Percentiles rank a stretch among this genome's conserved stretches.
Conservation (phyloP, 495 filamentous ascomycete species). For the Lineolata rhizophorae region DNA sequence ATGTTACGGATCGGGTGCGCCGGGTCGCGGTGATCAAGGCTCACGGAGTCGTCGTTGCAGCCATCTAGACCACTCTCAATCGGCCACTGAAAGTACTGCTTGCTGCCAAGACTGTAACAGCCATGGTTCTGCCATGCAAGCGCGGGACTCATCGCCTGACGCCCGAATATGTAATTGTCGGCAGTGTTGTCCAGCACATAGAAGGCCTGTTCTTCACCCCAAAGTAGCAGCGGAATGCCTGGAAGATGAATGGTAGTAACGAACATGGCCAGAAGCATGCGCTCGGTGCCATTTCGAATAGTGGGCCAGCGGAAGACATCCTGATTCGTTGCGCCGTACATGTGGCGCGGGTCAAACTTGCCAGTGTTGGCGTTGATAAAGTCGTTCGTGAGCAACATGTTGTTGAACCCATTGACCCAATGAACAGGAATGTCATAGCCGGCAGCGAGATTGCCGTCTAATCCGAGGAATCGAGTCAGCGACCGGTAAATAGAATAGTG, state of each 20-base stretch:
- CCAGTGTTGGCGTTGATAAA: slow-evolving; percentile 42
- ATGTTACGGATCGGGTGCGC: slow-evolving; percentile 44
- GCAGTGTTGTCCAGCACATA: slow-evolving; percentile 48
- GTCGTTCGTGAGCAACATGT: slow-evolving; percentile 41
- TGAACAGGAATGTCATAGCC: slow-evolving; percentile 36
- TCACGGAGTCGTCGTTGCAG: slow-evolving; percentile 34
- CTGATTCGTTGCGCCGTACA: slow-evolving; percentile 51
- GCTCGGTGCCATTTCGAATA: slow-evolving; percentile 37
- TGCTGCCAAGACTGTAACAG: slow-evolving; percentile 34
- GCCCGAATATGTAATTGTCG: slow-evolving; percentile 47
- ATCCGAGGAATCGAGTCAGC: slow-evolving; percentile 40
- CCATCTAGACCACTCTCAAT: slow-evolving; percentile 30
- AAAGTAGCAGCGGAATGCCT: slow-evolving; percentile 40
- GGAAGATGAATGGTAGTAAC: slow-evolving; percentile 44
- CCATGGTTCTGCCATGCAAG: slow-evolving; percentile 50
- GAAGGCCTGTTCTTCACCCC: slow-evolving; percentile 51
- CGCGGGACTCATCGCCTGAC: slow-evolving; percentile 41
- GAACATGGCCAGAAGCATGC: slow-evolving; percentile 37
- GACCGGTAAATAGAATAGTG: slow-evolving; percentile 52
- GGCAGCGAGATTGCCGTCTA: slow-evolving; percentile 39
- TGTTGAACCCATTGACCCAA: slow-evolving; percentile 39
- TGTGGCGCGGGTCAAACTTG: slow-evolving; percentile 46
- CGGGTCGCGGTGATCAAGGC: slow-evolving; percentile 48
- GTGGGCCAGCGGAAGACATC: slow-evolving; percentile 59
- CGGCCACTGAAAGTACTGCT: slow-evolving; percentile 37